Base-by-base conservation (phyloP, 2,329 filamentous ascomycete genomes). In the Stemphylium lycopersici region DNA sequence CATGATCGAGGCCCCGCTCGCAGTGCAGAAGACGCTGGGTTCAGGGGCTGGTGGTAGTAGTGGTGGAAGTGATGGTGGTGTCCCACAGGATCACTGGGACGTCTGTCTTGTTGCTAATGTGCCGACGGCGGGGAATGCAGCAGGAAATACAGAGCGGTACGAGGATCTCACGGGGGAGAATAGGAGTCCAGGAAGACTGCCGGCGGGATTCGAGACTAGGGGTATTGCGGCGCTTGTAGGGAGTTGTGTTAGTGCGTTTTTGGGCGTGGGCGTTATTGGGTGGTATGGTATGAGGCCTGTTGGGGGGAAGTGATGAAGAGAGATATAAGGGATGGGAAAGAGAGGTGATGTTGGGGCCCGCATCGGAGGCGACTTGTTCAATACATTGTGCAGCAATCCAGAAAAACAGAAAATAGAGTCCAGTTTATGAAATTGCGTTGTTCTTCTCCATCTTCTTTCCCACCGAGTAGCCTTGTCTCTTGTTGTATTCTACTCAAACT, bases 151-250 rank as follows among this genome's bases (percentile, higher is more conserved):
- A 0, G 71, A 75, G 0, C 75, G 93, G 61, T 76, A 85, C 7
- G 75, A 90, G 0, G 84, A 95, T 58, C 32, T 76, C 34, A 59
- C 13, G 0, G 72, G 73, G 7, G 67, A 89, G 70, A 87, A 87
- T 51, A 75, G 69, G 32, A 79, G 81, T 2, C 82, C 85, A 0
- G 74, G 72, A 0, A 80, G 77, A 38, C 69, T 93, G 13, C 89
- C 90, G 0, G 80, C 77, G 1, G 90, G 90, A 0, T 92, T 93
- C 71, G 90, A 87, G 0, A 73, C 86, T 0, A 81, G 82, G 32
- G 91, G 90, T 6, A 89, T 90, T 38, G 83, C 91, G 1, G 90
- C 90, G 10, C 76, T 95, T 62, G 87, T 87, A 2, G 90, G 93
- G 68, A 90, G 87, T 67, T 84, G 83, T 59, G 58, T 92, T 3